Conservation (phyloP, 2,329 filamentous ascomycete genomes). For the Fusarium sp. region DNA sequence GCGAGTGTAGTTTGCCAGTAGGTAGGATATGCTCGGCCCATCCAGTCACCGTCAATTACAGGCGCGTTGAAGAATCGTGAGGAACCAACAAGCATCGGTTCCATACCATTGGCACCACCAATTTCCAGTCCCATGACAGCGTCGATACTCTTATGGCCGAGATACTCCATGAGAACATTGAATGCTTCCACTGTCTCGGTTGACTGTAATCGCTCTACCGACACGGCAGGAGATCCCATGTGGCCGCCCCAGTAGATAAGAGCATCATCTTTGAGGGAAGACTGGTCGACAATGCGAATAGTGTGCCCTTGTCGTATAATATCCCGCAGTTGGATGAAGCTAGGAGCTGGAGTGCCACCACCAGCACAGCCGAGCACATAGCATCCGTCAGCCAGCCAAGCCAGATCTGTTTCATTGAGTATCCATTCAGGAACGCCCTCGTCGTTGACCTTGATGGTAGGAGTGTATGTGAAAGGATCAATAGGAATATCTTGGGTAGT, state of each 20-base stretch:
- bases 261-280: not conserved
- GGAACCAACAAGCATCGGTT: not conserved
- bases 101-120: constrained; percentile 25
- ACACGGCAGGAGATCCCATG: constrained; percentile 24
- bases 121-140: constrained; percentile 27
- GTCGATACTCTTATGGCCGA: not conserved
- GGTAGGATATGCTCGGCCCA: constrained; percentile 28
- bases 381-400: not conserved
- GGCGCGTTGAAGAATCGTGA: not conserved
- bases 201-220: constrained; percentile 1
- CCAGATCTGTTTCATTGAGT: not conserved
- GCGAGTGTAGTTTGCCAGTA: constrained; percentile 20
- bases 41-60: constrained; percentile 20
- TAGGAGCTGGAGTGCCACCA: not conserved
- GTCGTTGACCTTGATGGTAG: not conserved
- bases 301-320: not conserved
- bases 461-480: not conserved
- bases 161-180: not conserved
- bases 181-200: constrained; percentile 18
- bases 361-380: not conserved
- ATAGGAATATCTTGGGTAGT: fast-evolving
- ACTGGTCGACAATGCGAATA: not conserved
- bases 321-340: not conserved
- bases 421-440: not conserved
- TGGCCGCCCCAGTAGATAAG: not conserved